Evolutionary conservation across 2,329 filamentous ascomycete genomes (phyloP).

Genomic region (Fusarium drepaniforme): DNA sequence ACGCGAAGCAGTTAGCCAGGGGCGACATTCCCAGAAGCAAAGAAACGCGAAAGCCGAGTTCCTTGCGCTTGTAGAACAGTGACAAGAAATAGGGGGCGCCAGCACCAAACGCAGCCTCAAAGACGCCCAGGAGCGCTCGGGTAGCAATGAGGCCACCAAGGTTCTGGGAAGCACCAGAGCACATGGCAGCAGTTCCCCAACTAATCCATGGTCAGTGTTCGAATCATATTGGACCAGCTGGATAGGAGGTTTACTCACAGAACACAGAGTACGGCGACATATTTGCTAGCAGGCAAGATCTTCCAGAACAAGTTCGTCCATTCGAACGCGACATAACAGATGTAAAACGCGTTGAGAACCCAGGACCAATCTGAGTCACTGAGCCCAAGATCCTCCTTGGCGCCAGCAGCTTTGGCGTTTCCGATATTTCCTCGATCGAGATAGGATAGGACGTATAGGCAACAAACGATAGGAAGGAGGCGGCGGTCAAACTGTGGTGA

Average conservation of each 20-base stretch:
- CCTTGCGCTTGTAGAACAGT: constrained; percentile 16
- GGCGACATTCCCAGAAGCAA: constrained; percentile 24
- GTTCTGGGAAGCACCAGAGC: constrained; percentile 21
- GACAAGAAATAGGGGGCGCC: constrained; percentile 29
- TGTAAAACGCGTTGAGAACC: constrained; percentile 31
- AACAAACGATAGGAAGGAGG: constrained; percentile 22
- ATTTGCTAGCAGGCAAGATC: constrained; percentile 23
- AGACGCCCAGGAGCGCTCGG: constrained; percentile 19
- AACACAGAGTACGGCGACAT: constrained; percentile 19
- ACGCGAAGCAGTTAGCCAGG: constrained; percentile 26
- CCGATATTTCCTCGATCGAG: constrained; percentile 28
- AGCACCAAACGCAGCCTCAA: constrained; percentile 26
- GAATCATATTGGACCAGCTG: no score
- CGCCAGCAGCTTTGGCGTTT: constrained; percentile 26
- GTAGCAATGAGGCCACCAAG: constrained; percentile 15
- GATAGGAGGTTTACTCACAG: not conserved
- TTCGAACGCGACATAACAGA: constrained; percentile 24
- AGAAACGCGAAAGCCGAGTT: constrained; percentile 27
- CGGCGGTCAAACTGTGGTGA: constrained; percentile 17
- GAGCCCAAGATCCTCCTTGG: constrained; percentile 16
- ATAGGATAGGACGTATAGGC: constrained; percentile 29
- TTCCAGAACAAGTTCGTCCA: constrained; percentile 31
- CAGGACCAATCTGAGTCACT: constrained; percentile 18
- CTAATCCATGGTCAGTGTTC: not conserved
- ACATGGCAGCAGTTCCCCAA: constrained; percentile 29